These are phyloP conservation scores for Comarum palustre DNA, from an alignment of 306 rosid species.

Conservation along the genomic window DNA sequence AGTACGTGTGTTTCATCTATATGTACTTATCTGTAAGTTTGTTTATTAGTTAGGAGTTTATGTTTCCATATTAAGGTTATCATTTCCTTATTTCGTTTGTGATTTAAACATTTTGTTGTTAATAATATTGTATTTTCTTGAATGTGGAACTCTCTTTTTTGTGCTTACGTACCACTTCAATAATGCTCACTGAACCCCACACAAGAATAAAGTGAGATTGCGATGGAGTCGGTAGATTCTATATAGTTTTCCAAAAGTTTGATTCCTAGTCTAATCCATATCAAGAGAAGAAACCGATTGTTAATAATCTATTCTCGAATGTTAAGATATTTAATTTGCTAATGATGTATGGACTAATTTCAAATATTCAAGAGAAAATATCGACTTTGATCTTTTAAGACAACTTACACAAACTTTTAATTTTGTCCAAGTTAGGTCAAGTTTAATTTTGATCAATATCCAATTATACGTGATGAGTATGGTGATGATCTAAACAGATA, in stretches of 20 bases:
- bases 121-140: slow-evolving; percentile 3
- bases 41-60: background rate
- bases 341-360: no score
- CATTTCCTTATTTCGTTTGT: slow-evolving; percentile 1
- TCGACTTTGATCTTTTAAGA: no score
- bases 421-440: background rate
- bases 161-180: background rate
- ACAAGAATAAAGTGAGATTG: background rate
- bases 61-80: background rate
- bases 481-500: background rate
- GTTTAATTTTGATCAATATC: background rate
- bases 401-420: background rate
- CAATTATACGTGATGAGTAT: background rate
- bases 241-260: no score
- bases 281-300: no score
- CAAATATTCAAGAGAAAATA: background rate
- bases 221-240: background rate
- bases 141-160: background rate
- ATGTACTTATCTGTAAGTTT: background rate
- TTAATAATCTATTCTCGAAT: no score
- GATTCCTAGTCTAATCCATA: no score
- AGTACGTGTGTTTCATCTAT: background rate
- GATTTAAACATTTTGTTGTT: slow-evolving; percentile 2
- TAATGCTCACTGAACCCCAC: background rate
- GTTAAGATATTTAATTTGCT: no score